Evolutionary conservation across 1,284 basidiomycete species (phyloP).

Genomic region (Rhodotorula sp.): DNA sequence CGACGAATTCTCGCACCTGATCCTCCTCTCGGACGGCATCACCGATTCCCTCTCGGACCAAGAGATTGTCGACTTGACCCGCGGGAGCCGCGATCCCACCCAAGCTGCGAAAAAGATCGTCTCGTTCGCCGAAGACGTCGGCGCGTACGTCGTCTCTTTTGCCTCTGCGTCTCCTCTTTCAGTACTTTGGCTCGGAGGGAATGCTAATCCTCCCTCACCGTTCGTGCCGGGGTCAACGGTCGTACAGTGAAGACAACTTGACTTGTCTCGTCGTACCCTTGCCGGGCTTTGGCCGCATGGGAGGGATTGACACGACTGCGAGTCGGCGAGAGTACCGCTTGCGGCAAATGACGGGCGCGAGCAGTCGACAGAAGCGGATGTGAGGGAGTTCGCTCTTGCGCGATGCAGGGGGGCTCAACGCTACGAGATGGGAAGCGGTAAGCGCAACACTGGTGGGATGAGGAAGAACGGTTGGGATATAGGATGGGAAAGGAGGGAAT

Average conservation of each 20-base stretch:
- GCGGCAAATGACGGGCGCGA: conserved; percentile 58
- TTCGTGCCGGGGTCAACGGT: too few relatives aligned
- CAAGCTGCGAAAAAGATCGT: conserved; percentile 79
- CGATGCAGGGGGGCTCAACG: too few relatives aligned
- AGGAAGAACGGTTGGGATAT: too few relatives aligned
- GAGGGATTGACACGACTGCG: conserved; percentile 74
- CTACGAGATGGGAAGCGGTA: neutral
- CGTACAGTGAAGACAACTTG: conserved; percentile 80
- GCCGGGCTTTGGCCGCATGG: conserved; percentile 80
- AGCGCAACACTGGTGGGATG: too few relatives aligned
- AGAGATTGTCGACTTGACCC: conserved; percentile 79
- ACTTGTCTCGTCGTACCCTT: conserved; percentile 91
- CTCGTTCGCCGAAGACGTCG: conserved; percentile 84
- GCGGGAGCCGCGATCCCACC: conserved; percentile 47
- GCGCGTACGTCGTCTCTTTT: conserved; percentile 41
- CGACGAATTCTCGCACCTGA: conserved; percentile 40
- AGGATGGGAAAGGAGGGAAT: too few relatives aligned
- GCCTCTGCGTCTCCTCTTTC: neutral
- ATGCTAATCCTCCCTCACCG: too few relatives aligned
- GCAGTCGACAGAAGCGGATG: conserved; percentile 68
- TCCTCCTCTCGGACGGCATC: conserved; percentile 67
- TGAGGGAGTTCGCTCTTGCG: conserved; percentile 44
- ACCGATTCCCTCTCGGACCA: conserved; percentile 87
- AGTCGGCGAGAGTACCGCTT: conserved; percentile 75
- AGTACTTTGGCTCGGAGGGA: too few relatives aligned